Conservation (phyloP, 2,329 filamentous ascomycete species). For the Escovopsis sp. region DNA sequence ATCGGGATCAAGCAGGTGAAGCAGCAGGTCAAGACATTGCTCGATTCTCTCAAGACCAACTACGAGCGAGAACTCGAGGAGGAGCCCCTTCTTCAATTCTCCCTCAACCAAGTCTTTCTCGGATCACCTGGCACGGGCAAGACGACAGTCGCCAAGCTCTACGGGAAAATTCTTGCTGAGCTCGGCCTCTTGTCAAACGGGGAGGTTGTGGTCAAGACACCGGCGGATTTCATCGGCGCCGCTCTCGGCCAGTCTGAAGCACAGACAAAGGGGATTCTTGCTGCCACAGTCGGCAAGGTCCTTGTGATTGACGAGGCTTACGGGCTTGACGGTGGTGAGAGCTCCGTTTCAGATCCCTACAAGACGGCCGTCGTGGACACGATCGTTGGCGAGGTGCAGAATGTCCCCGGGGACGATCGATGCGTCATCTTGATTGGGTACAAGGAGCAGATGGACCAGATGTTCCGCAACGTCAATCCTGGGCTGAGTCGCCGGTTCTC, state of each 20-base stretch:
- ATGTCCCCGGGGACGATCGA: slow-evolving; percentile 52
- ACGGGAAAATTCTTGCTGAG: slow-evolving; percentile 52
- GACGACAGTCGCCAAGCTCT: slow-evolving; percentile 60
- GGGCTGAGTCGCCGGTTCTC: slow-evolving; percentile 54
- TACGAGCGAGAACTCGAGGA: slow-evolving; percentile 52
- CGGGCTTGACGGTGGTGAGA: slow-evolving; percentile 34
- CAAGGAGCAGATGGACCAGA: slow-evolving; percentile 50
- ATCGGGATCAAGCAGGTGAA: slow-evolving; percentile 51
- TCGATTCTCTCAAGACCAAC: slow-evolving; percentile 49
- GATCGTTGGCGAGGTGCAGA: slow-evolving; percentile 60
- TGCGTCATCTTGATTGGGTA: slow-evolving; percentile 62
- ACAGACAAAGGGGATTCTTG: slow-evolving; percentile 58
- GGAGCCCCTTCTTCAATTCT: slow-evolving; percentile 41
- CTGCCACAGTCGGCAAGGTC: slow-evolving; percentile 53
- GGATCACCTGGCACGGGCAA: slow-evolving; percentile 65
- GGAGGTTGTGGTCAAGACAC: slow-evolving; percentile 59
- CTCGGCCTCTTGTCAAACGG: slow-evolving; percentile 53
- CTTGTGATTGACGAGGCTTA: slow-evolving; percentile 74
- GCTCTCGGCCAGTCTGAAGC: slow-evolving; percentile 52
- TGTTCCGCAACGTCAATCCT: slow-evolving; percentile 63
- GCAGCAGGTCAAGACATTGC: slow-evolving; percentile 37
- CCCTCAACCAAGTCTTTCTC: slow-evolving; percentile 54
- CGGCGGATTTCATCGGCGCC: slow-evolving; percentile 55
- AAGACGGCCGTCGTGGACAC: slow-evolving; percentile 57
- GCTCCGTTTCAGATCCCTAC: slow-evolving; percentile 23